Conservation (phyloP, 2,329 filamentous ascomycete species). For the Aspergillus aculeatinus region DNA sequence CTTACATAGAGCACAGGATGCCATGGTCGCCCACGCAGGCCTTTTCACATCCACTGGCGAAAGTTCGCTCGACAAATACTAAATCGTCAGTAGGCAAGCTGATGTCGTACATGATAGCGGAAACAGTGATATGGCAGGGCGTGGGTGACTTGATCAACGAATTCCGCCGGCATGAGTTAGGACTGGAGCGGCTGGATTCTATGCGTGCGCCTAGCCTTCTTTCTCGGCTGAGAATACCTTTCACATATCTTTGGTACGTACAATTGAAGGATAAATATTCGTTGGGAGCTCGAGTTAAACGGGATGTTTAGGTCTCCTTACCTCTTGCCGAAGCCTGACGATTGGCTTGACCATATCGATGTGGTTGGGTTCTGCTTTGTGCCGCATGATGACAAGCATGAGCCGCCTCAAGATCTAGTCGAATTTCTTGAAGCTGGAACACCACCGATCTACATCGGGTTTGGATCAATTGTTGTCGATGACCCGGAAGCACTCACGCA, state of each 20-base stretch:
- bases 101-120: conserved; percentile 75
- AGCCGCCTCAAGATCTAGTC: conserved; percentile 61
- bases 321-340: conserved; percentile 70
- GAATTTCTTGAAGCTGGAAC: conserved; percentile 65
- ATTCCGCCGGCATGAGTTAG: conserved; percentile 55
- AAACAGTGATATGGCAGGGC: conserved; percentile 88
- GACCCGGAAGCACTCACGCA: conserved; percentile 69
- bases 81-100: conserved; percentile 73
- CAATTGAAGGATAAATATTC: background rate
- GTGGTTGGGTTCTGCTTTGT: conserved; percentile 75
- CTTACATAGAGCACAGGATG: conserved; percentile 54
- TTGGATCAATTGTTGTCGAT: conserved; percentile 76
- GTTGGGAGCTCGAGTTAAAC: background rate
- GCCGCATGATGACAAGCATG: conserved; percentile 64
- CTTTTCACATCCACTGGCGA: conserved; percentile 81
- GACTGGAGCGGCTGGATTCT: conserved; percentile 71
- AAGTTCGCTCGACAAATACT: conserved; percentile 71
- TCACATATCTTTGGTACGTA: conserved; percentile 76
- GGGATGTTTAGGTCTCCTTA: conserved; percentile 58
- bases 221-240: conserved; percentile 70
- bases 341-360: conserved; percentile 71
- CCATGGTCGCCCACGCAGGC: conserved; percentile 81
- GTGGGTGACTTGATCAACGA: conserved; percentile 72
- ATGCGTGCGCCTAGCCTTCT: conserved; percentile 80
- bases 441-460: conserved; percentile 75